These are phyloP conservation scores for Monosporascus sp. DNA, from an alignment of 2,329 filamentous ascomycete genomes.

Conservation along the genomic window DNA sequence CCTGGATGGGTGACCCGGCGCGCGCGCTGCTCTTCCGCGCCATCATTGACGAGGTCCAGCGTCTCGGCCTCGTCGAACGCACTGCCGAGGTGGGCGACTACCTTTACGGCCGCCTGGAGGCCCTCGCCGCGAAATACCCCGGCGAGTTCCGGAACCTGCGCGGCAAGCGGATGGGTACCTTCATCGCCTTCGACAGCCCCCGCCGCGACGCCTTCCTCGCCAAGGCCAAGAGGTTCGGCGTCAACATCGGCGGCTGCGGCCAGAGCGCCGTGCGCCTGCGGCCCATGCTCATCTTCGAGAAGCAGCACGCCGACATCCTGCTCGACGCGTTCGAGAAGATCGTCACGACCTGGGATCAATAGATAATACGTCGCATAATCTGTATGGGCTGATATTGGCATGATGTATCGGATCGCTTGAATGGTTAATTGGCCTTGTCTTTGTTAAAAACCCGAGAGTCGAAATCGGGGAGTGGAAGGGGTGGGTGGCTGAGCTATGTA, in stretches of 20 bases:
- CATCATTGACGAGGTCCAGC: slow-evolving; percentile 77
- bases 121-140: slow-evolving; percentile 65
- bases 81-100: slow-evolving; percentile 77
- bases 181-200: slow-evolving; percentile 86
- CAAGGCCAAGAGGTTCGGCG: slow-evolving; percentile 71
- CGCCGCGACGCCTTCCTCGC: slow-evolving; percentile 72
- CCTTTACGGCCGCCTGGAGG: slow-evolving; percentile 65
- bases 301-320: slow-evolving; percentile 83
- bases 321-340: slow-evolving; percentile 74
- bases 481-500: no score
- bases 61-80: slow-evolving; percentile 70
- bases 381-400: no score
- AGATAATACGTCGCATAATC: no score
- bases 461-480: no score
- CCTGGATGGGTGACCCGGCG: slow-evolving; percentile 91
- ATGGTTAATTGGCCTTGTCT: no score
- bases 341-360: slow-evolving; percentile 36
- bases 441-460: no score
- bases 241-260: slow-evolving; percentile 86
- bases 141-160: slow-evolving; percentile 75
- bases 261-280: slow-evolving; percentile 69
- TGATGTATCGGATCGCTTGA: no score
- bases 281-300: slow-evolving; percentile 90
- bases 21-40: slow-evolving; percentile 79
- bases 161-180: slow-evolving; percentile 84